Conservation (phyloP, 805 yeast species). For the Ogataea kodamae region DNA sequence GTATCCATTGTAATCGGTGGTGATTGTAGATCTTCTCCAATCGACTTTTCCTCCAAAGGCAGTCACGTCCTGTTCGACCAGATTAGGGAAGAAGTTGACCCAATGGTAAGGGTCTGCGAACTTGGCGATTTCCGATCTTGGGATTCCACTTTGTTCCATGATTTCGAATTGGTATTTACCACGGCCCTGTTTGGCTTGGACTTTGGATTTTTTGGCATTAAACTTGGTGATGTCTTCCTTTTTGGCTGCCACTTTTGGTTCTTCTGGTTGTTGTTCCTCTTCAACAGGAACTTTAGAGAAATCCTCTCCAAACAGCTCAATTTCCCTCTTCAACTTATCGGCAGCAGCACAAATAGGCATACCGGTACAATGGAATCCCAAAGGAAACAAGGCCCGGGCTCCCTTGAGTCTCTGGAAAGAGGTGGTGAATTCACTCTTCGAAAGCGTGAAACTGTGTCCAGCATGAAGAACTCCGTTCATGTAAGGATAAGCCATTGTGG, state of each 20-base stretch:
- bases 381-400: slow-evolving; percentile 86
- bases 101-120: slow-evolving; percentile 93
- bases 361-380: slow-evolving; percentile 99
- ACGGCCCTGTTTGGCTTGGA: slow-evolving; percentile 88
- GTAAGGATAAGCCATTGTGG: slow-evolving; percentile 97
- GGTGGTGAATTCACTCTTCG: slow-evolving; percentile 86
- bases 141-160: slow-evolving; percentile 90
- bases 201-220: slow-evolving; percentile 89
- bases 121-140: slow-evolving; percentile 74
- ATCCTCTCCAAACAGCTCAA: slow-evolving; percentile 84
- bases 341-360: slow-evolving; percentile 97
- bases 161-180: slow-evolving; percentile 94
- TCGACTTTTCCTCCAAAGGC: slow-evolving; percentile 90
- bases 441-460: slow-evolving; percentile 93
- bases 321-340: slow-evolving; percentile 89
- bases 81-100: slow-evolving; percentile 89
- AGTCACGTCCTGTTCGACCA: slow-evolving; percentile 76
- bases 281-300: slow-evolving; percentile 68
- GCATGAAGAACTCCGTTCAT: slow-evolving; percentile 99
- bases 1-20: slow-evolving; percentile 93
- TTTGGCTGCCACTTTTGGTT: slow-evolving; percentile 31
- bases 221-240: slow-evolving; percentile 85
- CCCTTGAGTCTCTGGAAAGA: slow-evolving; percentile 97
- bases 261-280: slow-evolving; percentile 43
- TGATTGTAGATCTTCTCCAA: slow-evolving; percentile 95